A percentile compares a stretch with the other conserved stretches of the same genome.
Evolutionary conservation across 805 yeast genomes (phyloP).

Genomic region (Zygosaccharomyces rouxii): DNA sequence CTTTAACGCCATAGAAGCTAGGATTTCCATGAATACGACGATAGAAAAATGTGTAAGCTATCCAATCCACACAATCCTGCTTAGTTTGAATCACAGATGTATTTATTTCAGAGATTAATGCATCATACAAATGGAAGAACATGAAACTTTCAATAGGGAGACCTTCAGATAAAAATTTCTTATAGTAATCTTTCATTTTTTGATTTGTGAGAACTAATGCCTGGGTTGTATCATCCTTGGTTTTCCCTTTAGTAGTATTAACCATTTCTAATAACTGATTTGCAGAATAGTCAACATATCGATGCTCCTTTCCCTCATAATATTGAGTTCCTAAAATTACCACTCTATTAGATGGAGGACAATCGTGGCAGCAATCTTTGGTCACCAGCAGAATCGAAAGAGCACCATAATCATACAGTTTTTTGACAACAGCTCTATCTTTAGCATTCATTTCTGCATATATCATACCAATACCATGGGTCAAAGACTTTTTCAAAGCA

Average conservation of each 20-base stretch:
- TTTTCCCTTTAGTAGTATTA: constrained; percentile 37
- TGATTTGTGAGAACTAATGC: constrained; percentile 56
- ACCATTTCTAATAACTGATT: constrained; percentile 64
- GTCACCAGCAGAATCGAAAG: constrained; percentile 58
- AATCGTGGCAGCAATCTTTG: constrained; percentile 47
- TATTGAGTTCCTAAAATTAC: constrained; percentile 66
- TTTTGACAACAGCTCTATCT: constrained; percentile 55
- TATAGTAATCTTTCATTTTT: constrained; percentile 57
- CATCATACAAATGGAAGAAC: constrained; percentile 56
- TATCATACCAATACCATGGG: constrained; percentile 60
- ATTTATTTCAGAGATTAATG: constrained; percentile 69
- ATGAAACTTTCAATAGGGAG: constrained; percentile 81
- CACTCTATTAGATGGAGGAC: constrained; percentile 52
- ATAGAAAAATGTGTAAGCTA: constrained; percentile 79
- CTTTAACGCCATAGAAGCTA: constrained; percentile 76
- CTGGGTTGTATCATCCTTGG: constrained; percentile 35
- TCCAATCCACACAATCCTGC: constrained; percentile 89
- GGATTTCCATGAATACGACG: constrained; percentile 80
- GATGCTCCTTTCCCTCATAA: constrained; percentile 69
- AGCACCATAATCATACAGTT: constrained; percentile 46
- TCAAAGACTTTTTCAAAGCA: constrained; percentile 41
- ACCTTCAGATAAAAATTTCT: constrained; percentile 65
- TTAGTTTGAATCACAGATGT: constrained; percentile 56
- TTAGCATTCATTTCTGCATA: constrained; percentile 51
- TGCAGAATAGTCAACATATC: constrained; percentile 64